These are phyloP conservation scores for Populus euphratica DNA, from an alignment of 345 rosid species.

Conservation along the genomic window DNA sequence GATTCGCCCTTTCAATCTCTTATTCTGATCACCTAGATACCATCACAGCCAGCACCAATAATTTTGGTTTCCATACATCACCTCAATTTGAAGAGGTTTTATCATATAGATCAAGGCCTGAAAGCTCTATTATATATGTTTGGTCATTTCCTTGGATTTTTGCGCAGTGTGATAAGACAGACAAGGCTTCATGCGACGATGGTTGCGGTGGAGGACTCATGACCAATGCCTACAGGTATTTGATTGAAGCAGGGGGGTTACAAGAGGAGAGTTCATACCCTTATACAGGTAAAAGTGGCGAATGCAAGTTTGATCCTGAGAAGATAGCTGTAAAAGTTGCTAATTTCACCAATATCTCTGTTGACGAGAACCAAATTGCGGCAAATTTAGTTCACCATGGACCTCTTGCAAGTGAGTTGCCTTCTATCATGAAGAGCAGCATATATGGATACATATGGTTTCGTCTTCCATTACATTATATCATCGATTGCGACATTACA, in stretches of 20 bases:
- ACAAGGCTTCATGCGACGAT: constrained; percentile 58
- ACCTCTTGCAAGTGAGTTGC: constrained; percentile 60
- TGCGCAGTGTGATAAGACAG: constrained; percentile 55
- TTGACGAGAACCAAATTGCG: constrained; percentile 70
- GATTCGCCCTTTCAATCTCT: neutral
- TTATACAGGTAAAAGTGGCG: constrained; percentile 52
- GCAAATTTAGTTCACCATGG: constrained; percentile 71
- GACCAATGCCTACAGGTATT: constrained; percentile 80
- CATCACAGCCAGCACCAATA: neutral
- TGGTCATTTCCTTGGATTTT: neutral
- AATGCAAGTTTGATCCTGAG: constrained; percentile 54
- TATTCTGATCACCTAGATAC: neutral
- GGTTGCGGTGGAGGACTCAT: constrained; percentile 88
- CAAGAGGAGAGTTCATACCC: constrained; percentile 70
- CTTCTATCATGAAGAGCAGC: neutral
- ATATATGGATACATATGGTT: neutral
- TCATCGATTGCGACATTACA: neutral
- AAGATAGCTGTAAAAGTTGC: constrained; percentile 53
- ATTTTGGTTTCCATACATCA: neutral
- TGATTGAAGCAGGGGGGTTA: constrained; percentile 74
- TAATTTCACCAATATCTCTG: constrained; percentile 60
- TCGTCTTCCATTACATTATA: neutral
- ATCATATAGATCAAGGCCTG: neutral
- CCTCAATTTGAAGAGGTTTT: neutral
- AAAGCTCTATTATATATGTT: neutral